A percentile compares a stretch with the other conserved stretches of the same genome.
Evolutionary conservation across 768 basidiomycete genomes (phyloP).

Genomic region (Macrolepiota fuliginosa): DNA sequence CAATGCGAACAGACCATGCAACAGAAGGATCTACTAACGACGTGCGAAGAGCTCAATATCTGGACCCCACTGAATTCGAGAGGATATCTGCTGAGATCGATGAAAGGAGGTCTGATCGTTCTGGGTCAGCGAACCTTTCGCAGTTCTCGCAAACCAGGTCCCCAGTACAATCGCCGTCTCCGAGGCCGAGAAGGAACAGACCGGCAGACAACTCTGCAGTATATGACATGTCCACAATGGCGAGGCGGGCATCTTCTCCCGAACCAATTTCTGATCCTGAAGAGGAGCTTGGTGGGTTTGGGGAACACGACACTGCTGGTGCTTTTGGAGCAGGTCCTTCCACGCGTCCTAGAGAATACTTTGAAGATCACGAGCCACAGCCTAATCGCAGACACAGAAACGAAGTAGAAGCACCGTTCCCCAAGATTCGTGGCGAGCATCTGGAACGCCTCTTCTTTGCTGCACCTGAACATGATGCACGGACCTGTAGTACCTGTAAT

Average conservation of each 20-base stretch:
- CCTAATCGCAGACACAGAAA: constrained; percentile 6
- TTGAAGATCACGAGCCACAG: constrained; percentile 1
- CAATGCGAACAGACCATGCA: constrained; percentile 53
- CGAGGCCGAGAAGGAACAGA: constrained; percentile 2
- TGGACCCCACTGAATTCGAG: constrained; percentile 58
- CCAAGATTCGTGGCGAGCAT: constrained; percentile 74
- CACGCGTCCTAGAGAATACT: neutral
- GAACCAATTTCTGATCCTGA: constrained; percentile 2
- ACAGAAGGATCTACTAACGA: constrained; percentile 40
- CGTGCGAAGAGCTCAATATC: constrained; percentile 31
- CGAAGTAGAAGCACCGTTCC: constrained; percentile 63
- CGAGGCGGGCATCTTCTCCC: neutral
- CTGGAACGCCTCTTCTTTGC: constrained; percentile 83
- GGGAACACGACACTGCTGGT: neutral
- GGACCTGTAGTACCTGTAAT: constrained; percentile 68
- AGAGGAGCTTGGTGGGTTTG: neutral
- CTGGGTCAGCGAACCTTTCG: constrained; percentile 10
- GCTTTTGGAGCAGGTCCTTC: constrained; percentile 1
- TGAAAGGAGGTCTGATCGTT: constrained; percentile 54
- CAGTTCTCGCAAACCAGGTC: constrained; percentile 4
- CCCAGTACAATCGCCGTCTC: constrained; percentile 3
- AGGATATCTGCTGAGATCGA: constrained; percentile 66
- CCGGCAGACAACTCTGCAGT: neutral
- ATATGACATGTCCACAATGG: neutral
- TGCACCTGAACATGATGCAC: constrained; percentile 70